These are phyloP conservation scores for Erysiphe pulchra DNA, from an alignment of 2,329 filamentous ascomycete species.

Conservation along the genomic window DNA sequence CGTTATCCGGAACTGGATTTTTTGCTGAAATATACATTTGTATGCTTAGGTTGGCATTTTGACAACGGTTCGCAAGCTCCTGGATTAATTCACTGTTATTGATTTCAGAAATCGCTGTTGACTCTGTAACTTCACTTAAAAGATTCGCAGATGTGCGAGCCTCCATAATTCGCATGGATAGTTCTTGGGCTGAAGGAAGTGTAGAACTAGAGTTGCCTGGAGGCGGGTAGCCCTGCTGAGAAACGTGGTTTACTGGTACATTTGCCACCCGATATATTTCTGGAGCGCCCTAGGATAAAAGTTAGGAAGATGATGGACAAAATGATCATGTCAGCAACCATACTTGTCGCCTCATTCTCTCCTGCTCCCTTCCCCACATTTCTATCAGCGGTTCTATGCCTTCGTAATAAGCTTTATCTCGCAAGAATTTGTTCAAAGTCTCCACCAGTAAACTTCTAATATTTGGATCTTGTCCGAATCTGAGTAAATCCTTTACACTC, in stretches of 20 bases:
- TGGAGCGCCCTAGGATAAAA: conserved; percentile 18
- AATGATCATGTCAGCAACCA: conserved; percentile 18
- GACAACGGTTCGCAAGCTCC: conserved; percentile 76
- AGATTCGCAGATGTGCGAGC: conserved; percentile 75
- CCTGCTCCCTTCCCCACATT: conserved; percentile 83
- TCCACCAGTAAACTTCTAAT: conserved; percentile 74
- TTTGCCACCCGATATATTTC: conserved; percentile 1
- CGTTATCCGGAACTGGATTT: conserved; percentile 63
- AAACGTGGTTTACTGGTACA: too few relatives aligned
- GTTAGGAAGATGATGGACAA: conserved; percentile 10
- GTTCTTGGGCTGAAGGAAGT: conserved; percentile 45
- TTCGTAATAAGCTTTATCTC: conserved; percentile 39
- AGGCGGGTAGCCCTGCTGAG: conserved; percentile 29
- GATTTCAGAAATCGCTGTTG: conserved; percentile 52
- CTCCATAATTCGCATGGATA: conserved; percentile 67
- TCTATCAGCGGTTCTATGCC: conserved; percentile 42
- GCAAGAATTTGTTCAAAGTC: conserved; percentile 56
- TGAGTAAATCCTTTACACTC: conserved; percentile 48
- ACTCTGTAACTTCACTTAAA: conserved; percentile 74
- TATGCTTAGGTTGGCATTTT: conserved; percentile 53
- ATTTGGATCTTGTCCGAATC: conserved; percentile 41
- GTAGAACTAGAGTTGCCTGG: conserved; percentile 21
- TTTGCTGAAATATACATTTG: conserved; percentile 65
- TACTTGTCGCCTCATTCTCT: conserved; percentile 18
- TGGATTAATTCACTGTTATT: conserved; percentile 67